Conservation (phyloP, 192 early-diverging fungal species). For the Phlyctochytrium bullatum region DNA sequence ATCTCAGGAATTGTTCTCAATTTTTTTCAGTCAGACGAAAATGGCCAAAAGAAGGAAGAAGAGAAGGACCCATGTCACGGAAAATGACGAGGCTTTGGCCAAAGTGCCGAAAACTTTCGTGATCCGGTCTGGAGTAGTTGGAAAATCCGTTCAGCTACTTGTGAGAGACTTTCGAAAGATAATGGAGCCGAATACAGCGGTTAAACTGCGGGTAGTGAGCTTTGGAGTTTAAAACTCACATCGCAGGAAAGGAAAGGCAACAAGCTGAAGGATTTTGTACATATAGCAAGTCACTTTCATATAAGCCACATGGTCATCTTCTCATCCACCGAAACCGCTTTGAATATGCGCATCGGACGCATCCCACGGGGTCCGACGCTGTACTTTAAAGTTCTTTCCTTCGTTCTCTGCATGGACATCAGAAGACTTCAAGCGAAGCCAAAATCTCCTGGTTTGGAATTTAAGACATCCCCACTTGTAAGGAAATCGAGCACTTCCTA, state of each 20-base stretch:
- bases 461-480: constrained; percentile 73
- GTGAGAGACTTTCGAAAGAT: constrained; percentile 79
- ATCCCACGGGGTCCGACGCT: constrained; percentile 92
- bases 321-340: constrained; percentile 72
- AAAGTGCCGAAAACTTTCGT: constrained; percentile 84
- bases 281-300: constrained; percentile 77
- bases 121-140: constrained; percentile 83
- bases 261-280: constrained; percentile 89
- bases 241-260: constrained; percentile 83
- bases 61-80: constrained; percentile 52
- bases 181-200: constrained; percentile 96
- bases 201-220: constrained; percentile 58
- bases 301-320: constrained; percentile 90
- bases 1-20: too few species aligned
- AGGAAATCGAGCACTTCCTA: too few species aligned
- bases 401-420: constrained; percentile 82
- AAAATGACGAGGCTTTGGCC: constrained; percentile 31
- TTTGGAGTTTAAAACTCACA: background rate
- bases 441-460: constrained; percentile 74
- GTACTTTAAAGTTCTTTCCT: constrained; percentile 77
- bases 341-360: constrained; percentile 82
- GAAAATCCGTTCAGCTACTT: constrained; percentile 70
- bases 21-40: constrained; percentile 9
- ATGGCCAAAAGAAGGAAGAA: constrained; percentile 37
- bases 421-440: constrained; percentile 73